Evolutionary conservation across 2,329 filamentous ascomycete genomes (phyloP).

Genomic region (Karstenula rhodostoma): DNA sequence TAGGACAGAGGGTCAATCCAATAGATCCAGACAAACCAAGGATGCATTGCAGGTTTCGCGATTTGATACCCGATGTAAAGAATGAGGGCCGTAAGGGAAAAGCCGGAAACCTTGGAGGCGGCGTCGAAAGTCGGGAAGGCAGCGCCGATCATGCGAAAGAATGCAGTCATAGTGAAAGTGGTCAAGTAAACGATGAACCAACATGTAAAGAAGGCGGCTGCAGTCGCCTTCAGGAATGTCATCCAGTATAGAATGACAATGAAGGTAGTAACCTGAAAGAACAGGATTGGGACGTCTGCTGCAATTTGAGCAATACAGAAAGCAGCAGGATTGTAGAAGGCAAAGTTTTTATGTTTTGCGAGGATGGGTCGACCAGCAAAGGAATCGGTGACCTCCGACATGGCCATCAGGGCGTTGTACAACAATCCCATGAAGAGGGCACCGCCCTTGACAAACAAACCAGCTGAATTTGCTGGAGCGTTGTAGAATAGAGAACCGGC

Average conservation of each 20-base stretch:
- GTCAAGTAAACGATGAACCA: constrained; percentile 74
- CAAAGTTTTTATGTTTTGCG: constrained; percentile 85
- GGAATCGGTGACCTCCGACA: constrained; percentile 68
- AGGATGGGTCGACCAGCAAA: constrained; percentile 77
- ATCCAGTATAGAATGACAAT: constrained; percentile 80
- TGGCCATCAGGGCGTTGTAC: constrained; percentile 68
- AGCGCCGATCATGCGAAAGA: constrained; percentile 79
- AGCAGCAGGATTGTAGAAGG: constrained; percentile 88
- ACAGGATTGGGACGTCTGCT: constrained; percentile 62
- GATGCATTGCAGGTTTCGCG: constrained; percentile 53
- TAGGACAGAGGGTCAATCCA: constrained; percentile 82
- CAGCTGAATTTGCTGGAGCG: constrained; percentile 63
- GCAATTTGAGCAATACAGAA: constrained; percentile 73
- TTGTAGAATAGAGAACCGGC: constrained; percentile 74
- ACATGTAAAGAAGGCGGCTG: constrained; percentile 83
- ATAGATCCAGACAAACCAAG: constrained; percentile 64
- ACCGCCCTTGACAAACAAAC: constrained; percentile 71
- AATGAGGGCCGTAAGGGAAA: constrained; percentile 51
- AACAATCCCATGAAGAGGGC: constrained; percentile 71
- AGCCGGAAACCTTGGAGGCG: constrained; percentile 64
- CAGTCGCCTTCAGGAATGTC: constrained; percentile 74
- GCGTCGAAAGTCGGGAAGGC: constrained; percentile 68
- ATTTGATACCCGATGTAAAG: constrained; percentile 16
- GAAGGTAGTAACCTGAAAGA: constrained; percentile 68
- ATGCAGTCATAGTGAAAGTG: constrained; percentile 79